Base-by-base conservation (phyloP, 345 rosid genomes). In the Dipteronia sinensis region DNA sequence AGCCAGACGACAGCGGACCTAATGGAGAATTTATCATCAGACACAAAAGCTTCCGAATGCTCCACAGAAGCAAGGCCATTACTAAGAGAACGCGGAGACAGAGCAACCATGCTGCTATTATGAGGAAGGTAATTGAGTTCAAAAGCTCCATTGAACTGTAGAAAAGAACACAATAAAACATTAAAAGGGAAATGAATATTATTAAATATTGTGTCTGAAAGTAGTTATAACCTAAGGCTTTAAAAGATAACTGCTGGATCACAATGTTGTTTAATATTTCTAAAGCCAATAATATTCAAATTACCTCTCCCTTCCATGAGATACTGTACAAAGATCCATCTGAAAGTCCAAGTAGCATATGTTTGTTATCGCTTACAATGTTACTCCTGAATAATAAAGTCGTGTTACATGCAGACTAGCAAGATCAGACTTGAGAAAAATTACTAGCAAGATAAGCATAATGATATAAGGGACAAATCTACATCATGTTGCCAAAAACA, bases 261-360 rank as follows among this genome's bases (percentile, higher is more conserved):
- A 56, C 38, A 56, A 9, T 0, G 55, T 25, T 62, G 34, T 38
- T 23, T 13, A 47, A 22, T 61, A 81, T 55, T 51, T n/a, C 29
- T 59, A 53, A 75, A 67, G 15, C 20, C 46, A 80, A 46, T 58
- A 38, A 77, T 27, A 75, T 58, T 66, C 68, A 46, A 31, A 79
- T 83, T 92, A 95, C 99, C 99, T 95, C 98, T 70, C 97, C 99
- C 81, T 93, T 95, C 99, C 99, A 95, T 27, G 99, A 95, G 72
- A 93, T 88, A 73, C 90, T 86, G 80, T 89, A 92, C 56, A 95
- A 81, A 79, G 87, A 90, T 79, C 99, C 99, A 82, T 89, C 84
- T 47, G 98, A 92, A 77, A 95, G 98, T 76, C 99, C 99, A 82
- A 95, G 75, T 38, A 93, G 83, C 93, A 93, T 85, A 86, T 92